A percentile compares a stretch with the other conserved stretches of the same genome.
Evolutionary conservation across 164 flowering plant genomes (phyloP).

Genomic region (Litsea cubeba): DNA sequence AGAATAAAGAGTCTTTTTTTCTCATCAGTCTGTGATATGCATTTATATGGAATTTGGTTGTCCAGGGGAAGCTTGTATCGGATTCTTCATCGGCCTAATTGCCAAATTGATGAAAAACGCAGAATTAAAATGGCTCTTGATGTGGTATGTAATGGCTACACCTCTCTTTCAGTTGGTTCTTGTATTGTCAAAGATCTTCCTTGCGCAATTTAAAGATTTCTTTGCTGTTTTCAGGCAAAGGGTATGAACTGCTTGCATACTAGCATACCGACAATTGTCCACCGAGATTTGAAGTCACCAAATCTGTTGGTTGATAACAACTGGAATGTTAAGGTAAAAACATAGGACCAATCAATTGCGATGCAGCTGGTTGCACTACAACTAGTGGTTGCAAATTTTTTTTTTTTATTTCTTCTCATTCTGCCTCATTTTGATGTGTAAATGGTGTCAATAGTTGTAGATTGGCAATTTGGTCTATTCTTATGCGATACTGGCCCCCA

Average conservation of each 20-base stretch:
- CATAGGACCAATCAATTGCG: background rate
- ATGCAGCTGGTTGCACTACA: background rate
- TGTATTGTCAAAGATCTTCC: background rate
- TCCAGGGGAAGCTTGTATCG: slow-evolving; percentile 92
- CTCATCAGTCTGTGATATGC: no score
- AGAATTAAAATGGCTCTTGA: slow-evolving; percentile 97
- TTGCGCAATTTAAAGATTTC: slow-evolving; percentile 1
- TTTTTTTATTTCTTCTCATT: background rate
- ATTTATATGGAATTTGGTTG: background rate
- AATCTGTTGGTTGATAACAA: slow-evolving; percentile 90
- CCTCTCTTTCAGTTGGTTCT: background rate
- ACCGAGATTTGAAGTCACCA: slow-evolving; percentile 93
- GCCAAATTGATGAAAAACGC: slow-evolving; percentile 88
- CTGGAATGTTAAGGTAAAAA: slow-evolving; percentile 91
- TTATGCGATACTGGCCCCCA: background rate
- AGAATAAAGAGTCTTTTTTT: no score
- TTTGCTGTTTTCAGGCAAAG: slow-evolving; percentile 57
- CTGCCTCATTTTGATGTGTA: background rate
- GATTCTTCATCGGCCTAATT: slow-evolving; percentile 87
- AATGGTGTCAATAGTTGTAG: background rate
- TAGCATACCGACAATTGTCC: slow-evolving; percentile 92
- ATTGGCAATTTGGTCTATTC: no score
- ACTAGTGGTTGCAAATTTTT: background rate
- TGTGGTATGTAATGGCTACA: slow-evolving; percentile 58
- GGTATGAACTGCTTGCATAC: slow-evolving; percentile 98